phyloP scores from a whole-genome alignment of 1,139 yeast species.

The Geotrichum siamense region DNA sequence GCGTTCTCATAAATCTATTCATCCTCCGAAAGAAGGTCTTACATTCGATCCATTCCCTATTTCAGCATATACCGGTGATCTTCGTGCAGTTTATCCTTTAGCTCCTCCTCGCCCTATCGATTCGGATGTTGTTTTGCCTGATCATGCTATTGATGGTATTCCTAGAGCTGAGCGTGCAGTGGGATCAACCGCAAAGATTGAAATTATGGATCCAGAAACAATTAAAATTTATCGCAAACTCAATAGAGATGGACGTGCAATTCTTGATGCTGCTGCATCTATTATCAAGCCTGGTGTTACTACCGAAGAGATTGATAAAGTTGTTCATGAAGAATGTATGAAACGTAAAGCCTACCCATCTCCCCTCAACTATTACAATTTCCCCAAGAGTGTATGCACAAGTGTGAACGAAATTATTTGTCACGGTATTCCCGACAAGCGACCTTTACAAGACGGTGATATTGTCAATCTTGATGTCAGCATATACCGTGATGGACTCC shows the following conservation, averaged over 20 bases:
- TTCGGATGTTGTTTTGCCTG: conserved; percentile 65
- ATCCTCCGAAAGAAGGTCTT: conserved; percentile 40
- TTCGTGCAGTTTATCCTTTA: conserved; percentile 78
- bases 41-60: conserved; percentile 82
- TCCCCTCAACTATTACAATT: conserved; percentile 89
- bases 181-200: conserved; percentile 62
- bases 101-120: conserved; percentile 66
- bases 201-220: conserved; percentile 54
- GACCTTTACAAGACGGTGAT: conserved; percentile 85
- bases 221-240: conserved; percentile 68
- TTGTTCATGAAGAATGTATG: conserved; percentile 81
- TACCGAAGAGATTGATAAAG: conserved; percentile 83
- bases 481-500: conserved; percentile 77
- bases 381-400: conserved; percentile 89
- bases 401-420: conserved; percentile 93
- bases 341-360: conserved; percentile 92
- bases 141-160: conserved; percentile 73
- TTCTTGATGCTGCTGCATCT: conserved; percentile 79
- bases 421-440: conserved; percentile 94
- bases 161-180: conserved; percentile 73
- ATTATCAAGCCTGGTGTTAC: conserved; percentile 82
- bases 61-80: conserved; percentile 61
- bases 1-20: conserved; percentile 49
- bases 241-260: conserved; percentile 73
- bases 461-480: conserved; percentile 88